Evolutionary conservation across 2,329 filamentous ascomycete species (phyloP).

Genomic region (Pyricularia sp.): DNA sequence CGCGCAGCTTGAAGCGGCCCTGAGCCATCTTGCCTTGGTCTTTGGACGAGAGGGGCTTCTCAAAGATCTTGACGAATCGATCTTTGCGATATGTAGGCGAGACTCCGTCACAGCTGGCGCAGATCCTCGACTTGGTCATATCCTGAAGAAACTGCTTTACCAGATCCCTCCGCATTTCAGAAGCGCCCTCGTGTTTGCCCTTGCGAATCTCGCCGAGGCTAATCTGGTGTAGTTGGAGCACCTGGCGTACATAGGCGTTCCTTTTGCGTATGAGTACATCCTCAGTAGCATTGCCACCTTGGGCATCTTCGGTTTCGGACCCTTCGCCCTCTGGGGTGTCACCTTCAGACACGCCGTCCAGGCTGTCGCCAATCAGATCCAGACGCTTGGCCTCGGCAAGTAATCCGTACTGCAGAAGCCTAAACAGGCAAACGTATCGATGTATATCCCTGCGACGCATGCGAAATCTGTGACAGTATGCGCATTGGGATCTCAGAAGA

Average conservation of each 20-base stretch:
- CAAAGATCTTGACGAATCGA: conserved; percentile 86
- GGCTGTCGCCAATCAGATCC: conserved; percentile 39
- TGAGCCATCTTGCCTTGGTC: conserved; percentile 70
- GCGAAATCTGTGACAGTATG: conserved; percentile 82
- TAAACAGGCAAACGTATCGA: conserved; percentile 73
- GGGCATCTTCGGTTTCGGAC: conserved; percentile 57
- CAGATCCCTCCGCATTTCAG: conserved; percentile 64
- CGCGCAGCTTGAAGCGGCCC: conserved; percentile 53
- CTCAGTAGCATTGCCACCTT: conserved; percentile 24
- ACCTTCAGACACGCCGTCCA: conserved; percentile 31
- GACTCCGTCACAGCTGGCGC: conserved; percentile 57
- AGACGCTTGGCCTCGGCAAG: conserved; percentile 57
- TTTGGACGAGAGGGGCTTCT: conserved; percentile 66
- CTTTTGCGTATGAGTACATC: conserved; percentile 43
- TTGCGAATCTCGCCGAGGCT: conserved; percentile 39
- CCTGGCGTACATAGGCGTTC: conserved; percentile 61
- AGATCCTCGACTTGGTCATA: conserved; percentile 61
- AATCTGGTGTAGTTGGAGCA: conserved; percentile 52
- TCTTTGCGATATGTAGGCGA: conserved; percentile 85
- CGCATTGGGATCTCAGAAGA: conserved; percentile 77
- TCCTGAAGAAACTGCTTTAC: conserved; percentile 74
- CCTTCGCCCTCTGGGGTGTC: conserved; percentile 33
- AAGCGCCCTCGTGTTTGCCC: conserved; percentile 75
- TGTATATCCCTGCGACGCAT: conserved; percentile 69
- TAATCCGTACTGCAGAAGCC: conserved; percentile 76